phyloP scores from a whole-genome alignment of 75 land plant species.

The Sequoiadendron giganteum region DNA sequence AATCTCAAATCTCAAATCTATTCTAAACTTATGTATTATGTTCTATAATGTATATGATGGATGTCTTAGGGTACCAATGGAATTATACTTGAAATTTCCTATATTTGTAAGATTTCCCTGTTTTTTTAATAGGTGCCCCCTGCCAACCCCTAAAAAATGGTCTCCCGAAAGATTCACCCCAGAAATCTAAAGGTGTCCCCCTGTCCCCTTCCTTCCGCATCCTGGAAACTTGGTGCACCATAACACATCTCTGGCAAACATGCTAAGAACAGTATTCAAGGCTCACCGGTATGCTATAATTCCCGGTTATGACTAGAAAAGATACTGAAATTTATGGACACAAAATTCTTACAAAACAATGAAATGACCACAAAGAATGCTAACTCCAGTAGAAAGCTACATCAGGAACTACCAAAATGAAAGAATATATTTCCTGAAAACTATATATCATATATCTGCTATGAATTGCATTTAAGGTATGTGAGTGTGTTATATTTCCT shows the following conservation, averaged over 20 bases:
- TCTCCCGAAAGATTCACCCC: too few relatives aligned
- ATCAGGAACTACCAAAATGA: neutral
- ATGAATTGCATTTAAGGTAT: neutral
- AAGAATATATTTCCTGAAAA: too few relatives aligned
- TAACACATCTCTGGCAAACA: neutral
- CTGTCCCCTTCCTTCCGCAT: too few relatives aligned
- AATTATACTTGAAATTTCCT: too few relatives aligned
- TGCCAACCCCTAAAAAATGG: too few relatives aligned
- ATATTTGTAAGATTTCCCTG: too few relatives aligned
- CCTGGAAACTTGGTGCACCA: too few relatives aligned
- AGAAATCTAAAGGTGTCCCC: too few relatives aligned
- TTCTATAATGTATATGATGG: too few relatives aligned
- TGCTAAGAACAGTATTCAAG: neutral
- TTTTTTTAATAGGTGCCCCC: too few relatives aligned
- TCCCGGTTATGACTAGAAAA: neutral
- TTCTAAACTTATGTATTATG: too few relatives aligned
- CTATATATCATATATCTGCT: neutral
- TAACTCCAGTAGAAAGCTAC: neutral
- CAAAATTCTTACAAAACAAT: neutral
- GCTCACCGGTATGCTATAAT: neutral
- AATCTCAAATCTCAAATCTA: too few relatives aligned
- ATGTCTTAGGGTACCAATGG: conserved; percentile 5
- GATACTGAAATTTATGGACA: neutral
- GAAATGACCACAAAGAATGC: neutral
- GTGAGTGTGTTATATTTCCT: neutral